Base-by-base conservation (phyloP, 768 basidiomycete species). In the Strobilomyces confusus region DNA sequence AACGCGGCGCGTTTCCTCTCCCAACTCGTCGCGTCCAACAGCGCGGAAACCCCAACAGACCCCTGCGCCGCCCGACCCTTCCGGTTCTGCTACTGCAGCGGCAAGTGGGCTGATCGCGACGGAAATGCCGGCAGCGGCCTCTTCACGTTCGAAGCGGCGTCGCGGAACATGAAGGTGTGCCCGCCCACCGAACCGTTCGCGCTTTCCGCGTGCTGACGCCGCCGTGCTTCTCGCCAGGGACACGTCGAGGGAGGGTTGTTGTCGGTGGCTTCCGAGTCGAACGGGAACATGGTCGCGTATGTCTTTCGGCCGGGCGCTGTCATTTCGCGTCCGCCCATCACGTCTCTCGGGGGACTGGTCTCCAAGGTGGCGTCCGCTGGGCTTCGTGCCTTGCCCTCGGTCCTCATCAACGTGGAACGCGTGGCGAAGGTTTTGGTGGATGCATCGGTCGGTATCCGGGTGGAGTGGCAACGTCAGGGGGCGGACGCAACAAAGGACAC, bases 31-130 rank as follows among this genome's bases (percentile, higher is more conserved):
- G 50, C 60, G 26, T 50, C 51, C 5, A 58, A 48, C 20, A 7
- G 13, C 14, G 4, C 54, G n/a, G 37, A 55, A 45, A 37, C 23
- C 26, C 46, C 49, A 32, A 17, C 32, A 1, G 52, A 26, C 15
- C 33, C 26, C 8, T 8, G 15, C 23, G 34, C n/a, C 3, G 5
- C 32, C 33, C 60, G 51, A 1, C 61, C 58, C 1, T 56, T 67
- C 40, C 58, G 63, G 30, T 67, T 66, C 50, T 66, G 65, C 51
- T 66, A 67, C 48, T 66, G 58, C 52, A 67, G 65, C 48, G 37
- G 41, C 42, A 67, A 67, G 25, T 51, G 60, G 57, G 63, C 62
- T 3, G 58, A 60, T 29, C 56, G 65, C 33, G 22, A 56, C 0
- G 49, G 56, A 1, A 60, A 51, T 5, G 57, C 65, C 4, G 36